Percentiles rank a stretch among this genome's conserved stretches.
These are phyloP conservation scores for Andrographis paniculata DNA, from an alignment of 305 asterid genomes.

Conservation along the genomic window DNA sequence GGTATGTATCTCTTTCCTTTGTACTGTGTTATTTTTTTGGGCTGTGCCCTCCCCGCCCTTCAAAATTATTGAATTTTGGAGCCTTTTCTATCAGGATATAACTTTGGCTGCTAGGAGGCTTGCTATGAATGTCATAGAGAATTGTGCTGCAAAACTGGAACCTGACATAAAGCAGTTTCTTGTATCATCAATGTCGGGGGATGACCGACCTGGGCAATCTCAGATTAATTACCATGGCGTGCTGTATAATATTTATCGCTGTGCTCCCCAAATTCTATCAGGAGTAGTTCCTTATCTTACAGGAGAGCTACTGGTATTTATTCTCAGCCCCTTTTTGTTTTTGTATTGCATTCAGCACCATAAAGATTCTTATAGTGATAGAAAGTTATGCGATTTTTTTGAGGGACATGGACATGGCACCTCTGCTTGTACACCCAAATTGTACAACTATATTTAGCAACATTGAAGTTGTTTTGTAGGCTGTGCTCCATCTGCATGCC, in stretches of 20 bases:
- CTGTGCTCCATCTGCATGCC: no score
- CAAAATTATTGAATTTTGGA: conserved; percentile 18
- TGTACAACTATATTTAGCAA: no score
- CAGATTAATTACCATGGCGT: conserved; percentile 68
- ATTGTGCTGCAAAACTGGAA: conserved; percentile 82
- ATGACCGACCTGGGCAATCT: conserved; percentile 40
- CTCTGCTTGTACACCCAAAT: no score
- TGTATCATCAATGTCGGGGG: conserved; percentile 84
- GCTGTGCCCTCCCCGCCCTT: conserved; percentile 2
- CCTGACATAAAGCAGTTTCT: conserved; percentile 81
- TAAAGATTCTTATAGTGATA: neutral
- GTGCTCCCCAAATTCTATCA: conserved; percentile 77
- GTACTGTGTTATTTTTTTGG: conserved; percentile 17
- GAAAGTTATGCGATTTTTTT: conserved; percentile 2
- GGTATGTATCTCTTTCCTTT: conserved; percentile 30
- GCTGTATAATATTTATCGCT: conserved; percentile 67
- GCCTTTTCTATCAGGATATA: conserved; percentile 45
- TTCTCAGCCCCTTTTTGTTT: conserved; percentile 19
- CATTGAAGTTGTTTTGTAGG: conserved; percentile 12
- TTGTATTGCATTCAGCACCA: conserved; percentile 4
- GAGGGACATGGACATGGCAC: no score
- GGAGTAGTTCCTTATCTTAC: conserved; percentile 93
- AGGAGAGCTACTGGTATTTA: conserved; percentile 90
- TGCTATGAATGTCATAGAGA: conserved; percentile 74
- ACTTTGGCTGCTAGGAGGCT: conserved; percentile 70